These are phyloP conservation scores for Calonectria leucothoes DNA, from an alignment of 2,329 filamentous ascomycete species.

Conservation along the genomic window DNA sequence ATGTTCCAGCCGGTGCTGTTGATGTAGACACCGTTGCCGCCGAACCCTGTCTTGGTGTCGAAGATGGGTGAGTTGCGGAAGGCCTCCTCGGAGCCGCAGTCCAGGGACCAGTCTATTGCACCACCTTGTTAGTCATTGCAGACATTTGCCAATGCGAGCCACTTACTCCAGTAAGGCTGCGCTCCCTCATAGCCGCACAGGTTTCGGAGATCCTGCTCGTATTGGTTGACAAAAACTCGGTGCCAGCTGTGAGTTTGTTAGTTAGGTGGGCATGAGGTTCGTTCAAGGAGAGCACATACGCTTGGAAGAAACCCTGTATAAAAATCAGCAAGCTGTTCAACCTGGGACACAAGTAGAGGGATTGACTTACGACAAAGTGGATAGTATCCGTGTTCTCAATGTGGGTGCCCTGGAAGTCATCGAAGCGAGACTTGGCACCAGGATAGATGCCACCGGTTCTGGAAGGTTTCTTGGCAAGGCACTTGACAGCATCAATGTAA, in stretches of 20 bases:
- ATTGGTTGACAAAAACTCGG: slow-evolving; percentile 27
- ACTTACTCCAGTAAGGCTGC: slow-evolving; percentile 36
- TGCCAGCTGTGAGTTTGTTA: slow-evolving; percentile 27
- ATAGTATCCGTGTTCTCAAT: slow-evolving; percentile 36
- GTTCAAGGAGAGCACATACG: neutral
- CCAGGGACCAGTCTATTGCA: slow-evolving; percentile 25
- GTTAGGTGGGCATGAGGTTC: neutral
- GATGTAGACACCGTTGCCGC: slow-evolving; percentile 33
- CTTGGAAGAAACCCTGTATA: slow-evolving; percentile 25
- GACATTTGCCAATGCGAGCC: too few relatives aligned
- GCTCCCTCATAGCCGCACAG: slow-evolving; percentile 35
- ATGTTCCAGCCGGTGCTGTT: slow-evolving; percentile 29
- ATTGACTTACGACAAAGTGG: slow-evolving; percentile 38
- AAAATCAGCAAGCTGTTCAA: neutral
- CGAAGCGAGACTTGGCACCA: slow-evolving; percentile 37
- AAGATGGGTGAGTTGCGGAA: slow-evolving; percentile 43
- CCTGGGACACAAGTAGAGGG: too few relatives aligned
- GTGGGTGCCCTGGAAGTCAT: slow-evolving; percentile 42
- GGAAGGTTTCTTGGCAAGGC: slow-evolving; percentile 32
- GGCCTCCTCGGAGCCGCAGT: slow-evolving; percentile 20
- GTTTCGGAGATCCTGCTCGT: slow-evolving; percentile 33
- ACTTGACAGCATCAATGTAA: slow-evolving; percentile 39
- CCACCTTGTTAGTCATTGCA: neutral
- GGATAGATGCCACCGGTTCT: slow-evolving; percentile 25
- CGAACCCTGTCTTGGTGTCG: slow-evolving; percentile 46